Base-by-base conservation (phyloP, 495 filamentous ascomycete genomes). In the Chaetomidium leptoderma region DNA sequence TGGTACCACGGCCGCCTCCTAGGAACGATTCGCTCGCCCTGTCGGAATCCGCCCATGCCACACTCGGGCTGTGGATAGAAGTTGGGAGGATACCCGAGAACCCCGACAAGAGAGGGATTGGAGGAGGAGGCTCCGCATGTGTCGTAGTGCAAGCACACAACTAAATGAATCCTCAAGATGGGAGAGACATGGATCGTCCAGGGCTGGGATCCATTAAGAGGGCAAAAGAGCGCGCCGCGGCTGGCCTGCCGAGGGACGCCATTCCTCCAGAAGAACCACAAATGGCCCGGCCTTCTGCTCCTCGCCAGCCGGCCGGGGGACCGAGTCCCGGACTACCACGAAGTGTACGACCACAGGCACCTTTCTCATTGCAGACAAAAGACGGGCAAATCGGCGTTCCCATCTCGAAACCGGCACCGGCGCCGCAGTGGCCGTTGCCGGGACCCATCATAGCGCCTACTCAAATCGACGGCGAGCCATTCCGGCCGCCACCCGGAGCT, bases 381-480 rank as follows among this genome's bases (percentile, higher is more conserved):
- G 73, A 72, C 61, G 76, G 68, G 7, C 72, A 72, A 19, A 71
- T 76, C 54, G 74, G 74, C 16, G 66, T 78, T 43, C 70, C 78
- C 37, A 83, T 83, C 60, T 81, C 78, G 17, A 74, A 72, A 60
- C 80, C 80, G 29, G 76, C 71, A 23, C 79, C 72, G 30, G 66
- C 76, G n/a, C 71, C 80, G 4, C 78, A 83, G 53, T 82, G 80
- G 81, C 79, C 78, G 13, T 64, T 81, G 65, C 72, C 76, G 42
- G 74, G 78, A 14, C 72, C 80, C 10, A 62, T 76, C 57, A 67
- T 77, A 32, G 65, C 76, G 54, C 58, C 66, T 59, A 46, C 73
- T 53, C 66, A 60, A 48, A 44, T 62, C 60, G 65, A 65, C 68
- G 51, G 72, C 62, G 60, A 72, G 61, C 60, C 71, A 42, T 80